Percentiles rank a stretch among this genome's conserved stretches.
Evolutionary conservation across 2,329 filamentous ascomycete species (phyloP).

Genomic region (Penicillium oxalicum): DNA sequence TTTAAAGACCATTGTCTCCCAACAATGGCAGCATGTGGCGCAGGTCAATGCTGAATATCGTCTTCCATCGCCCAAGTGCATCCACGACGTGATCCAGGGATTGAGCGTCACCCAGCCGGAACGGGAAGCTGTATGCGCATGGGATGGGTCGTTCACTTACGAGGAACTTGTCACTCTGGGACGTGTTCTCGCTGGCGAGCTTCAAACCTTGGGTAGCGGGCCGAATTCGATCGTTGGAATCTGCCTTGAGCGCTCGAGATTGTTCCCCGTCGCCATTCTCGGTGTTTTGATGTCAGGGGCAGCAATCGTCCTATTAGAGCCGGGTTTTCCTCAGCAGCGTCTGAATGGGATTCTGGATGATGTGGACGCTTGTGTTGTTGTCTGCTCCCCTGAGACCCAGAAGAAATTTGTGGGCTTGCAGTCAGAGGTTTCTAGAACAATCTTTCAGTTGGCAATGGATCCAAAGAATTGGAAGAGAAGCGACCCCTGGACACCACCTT

Average conservation of each 20-base stretch:
- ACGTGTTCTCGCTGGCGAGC: background rate
- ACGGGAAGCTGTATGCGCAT: constrained; percentile 7
- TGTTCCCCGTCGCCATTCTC: constrained; percentile 5
- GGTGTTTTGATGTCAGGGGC: constrained; percentile 7
- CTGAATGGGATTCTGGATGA: constrained; percentile 2
- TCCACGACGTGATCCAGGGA: background rate
- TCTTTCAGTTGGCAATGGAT: background rate
- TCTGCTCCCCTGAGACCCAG: constrained; percentile 1
- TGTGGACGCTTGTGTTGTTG: background rate
- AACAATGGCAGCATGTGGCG: background rate
- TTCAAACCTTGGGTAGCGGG: background rate
- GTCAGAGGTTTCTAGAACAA: background rate
- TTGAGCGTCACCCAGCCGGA: background rate
- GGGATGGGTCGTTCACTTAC: constrained; percentile 10
- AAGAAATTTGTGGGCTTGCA: background rate
- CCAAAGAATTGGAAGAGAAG: background rate
- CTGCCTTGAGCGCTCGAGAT: constrained; percentile 4
- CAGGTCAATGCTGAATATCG: background rate
- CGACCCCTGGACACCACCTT: background rate
- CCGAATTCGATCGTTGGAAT: constrained; percentile 1
- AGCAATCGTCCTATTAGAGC: constrained; percentile 9
- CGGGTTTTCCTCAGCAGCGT: background rate
- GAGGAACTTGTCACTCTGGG: background rate
- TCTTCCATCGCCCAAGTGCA: constrained; percentile 9
- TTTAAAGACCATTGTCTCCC: background rate